phyloP scores from a whole-genome alignment of 2,329 filamentous ascomycete species.

The Stagonosporopsis rhizophila region DNA sequence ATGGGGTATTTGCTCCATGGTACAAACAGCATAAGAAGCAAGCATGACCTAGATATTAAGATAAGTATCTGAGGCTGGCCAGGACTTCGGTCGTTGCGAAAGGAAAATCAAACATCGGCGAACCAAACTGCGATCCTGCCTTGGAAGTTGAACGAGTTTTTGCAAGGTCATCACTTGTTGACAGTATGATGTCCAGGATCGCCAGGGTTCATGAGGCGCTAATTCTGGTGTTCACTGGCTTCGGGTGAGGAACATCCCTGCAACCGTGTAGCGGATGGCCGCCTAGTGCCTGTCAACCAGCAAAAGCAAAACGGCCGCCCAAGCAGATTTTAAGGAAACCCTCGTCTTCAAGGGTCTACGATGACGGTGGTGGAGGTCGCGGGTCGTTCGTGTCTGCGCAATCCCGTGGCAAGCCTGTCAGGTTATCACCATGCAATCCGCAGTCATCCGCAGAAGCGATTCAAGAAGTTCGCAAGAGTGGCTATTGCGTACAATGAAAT shows the following conservation, averaged over 20 bases:
- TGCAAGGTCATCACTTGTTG: conserved; percentile 26
- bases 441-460: background rate
- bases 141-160: conserved; percentile 21
- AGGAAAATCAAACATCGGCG: conserved; percentile 13
- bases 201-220: conserved; percentile 27
- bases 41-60: conserved; percentile 23
- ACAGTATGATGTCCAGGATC: conserved; percentile 22
- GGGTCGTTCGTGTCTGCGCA: conserved; percentile 5
- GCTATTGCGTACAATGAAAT: background rate
- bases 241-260: conserved; percentile 37
- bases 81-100: conserved; percentile 16
- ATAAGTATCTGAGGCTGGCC: conserved; percentile 9
- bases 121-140: conserved; percentile 13
- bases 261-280: conserved; percentile 12
- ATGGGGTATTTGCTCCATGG: conserved; percentile 8
- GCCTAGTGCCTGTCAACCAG: conserved; percentile 26
- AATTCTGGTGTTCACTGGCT: conserved; percentile 28
- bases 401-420: background rate
- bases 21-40: conserved; percentile 20
- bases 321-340: conserved; percentile 2
- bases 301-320: conserved; percentile 27
- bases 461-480: background rate
- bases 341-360: conserved; percentile 19
- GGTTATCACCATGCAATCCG: background rate
- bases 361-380: conserved; percentile 20